Evolutionary conservation across 495 filamentous ascomycete genomes (phyloP).

Genomic region (Xylaria grammica): DNA sequence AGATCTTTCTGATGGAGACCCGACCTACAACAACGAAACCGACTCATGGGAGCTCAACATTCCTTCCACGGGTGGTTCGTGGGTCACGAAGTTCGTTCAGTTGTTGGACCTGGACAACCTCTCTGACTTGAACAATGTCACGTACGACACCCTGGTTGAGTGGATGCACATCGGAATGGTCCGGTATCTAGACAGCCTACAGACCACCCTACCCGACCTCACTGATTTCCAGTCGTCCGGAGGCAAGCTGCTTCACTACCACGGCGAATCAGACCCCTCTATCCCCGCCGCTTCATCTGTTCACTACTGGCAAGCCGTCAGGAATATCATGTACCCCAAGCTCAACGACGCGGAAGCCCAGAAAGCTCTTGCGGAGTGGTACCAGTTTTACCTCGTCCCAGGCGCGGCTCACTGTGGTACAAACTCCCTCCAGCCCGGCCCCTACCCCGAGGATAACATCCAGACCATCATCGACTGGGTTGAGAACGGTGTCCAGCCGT

Average conservation of each 20-base stretch:
- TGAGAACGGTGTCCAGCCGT: slow-evolving; percentile 48
- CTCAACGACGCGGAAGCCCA: slow-evolving; percentile 37
- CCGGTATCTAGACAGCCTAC: slow-evolving; percentile 45
- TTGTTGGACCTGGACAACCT: slow-evolving; percentile 42
- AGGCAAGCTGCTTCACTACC: slow-evolving; percentile 58
- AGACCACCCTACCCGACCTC: slow-evolving; percentile 55
- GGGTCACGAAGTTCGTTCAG: slow-evolving; percentile 36
- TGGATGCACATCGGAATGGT: slow-evolving; percentile 51
- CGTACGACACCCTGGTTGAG: slow-evolving; percentile 52
- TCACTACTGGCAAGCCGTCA: slow-evolving; percentile 55
- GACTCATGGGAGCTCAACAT: slow-evolving; percentile 46
- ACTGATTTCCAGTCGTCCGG: slow-evolving; percentile 45
- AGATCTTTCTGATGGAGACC: slow-evolving; percentile 47
- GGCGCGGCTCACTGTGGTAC: slow-evolving; percentile 56
- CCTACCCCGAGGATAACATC: slow-evolving; percentile 50
- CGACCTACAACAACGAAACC: slow-evolving; percentile 47
- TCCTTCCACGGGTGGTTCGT: slow-evolving; percentile 44
- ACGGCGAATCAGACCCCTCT: slow-evolving; percentile 55
- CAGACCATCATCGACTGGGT: slow-evolving; percentile 56
- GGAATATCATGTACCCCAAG: slow-evolving; percentile 53
- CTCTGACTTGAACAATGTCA: slow-evolving; percentile 49
- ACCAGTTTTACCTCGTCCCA: slow-evolving; percentile 56
- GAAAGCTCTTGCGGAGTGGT: slow-evolving; percentile 51
- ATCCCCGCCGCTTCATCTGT: slow-evolving; percentile 56
- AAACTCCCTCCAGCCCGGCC: slow-evolving; percentile 46